A percentile compares a stretch with the other conserved stretches of the same genome.
Evolutionary conservation across 257 asterid genomes (phyloP).

Genomic region (Solanum corneliomulleri): DNA sequence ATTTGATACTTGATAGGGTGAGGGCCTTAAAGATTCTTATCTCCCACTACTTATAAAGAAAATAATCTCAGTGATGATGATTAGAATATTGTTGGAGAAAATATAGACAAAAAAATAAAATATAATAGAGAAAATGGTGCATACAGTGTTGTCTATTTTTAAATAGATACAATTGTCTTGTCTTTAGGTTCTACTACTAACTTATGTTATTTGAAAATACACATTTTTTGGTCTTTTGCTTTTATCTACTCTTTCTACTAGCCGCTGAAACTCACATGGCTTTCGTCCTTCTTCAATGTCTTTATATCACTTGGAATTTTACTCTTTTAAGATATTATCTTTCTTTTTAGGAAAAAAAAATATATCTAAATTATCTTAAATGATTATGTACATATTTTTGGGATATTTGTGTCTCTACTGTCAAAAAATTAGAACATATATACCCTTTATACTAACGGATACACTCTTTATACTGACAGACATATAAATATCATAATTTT

Average conservation of each 20-base stretch:
- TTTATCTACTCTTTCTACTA: neutral
- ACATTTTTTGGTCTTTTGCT: conserved; percentile 4
- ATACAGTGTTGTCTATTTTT: neutral
- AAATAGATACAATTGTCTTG: neutral
- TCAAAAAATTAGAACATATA: too few relatives aligned
- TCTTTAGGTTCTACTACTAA: neutral
- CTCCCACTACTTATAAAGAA: conserved; percentile 12
- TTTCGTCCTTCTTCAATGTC: conserved; percentile 16
- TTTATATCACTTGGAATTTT: neutral
- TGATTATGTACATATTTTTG: too few relatives aligned
- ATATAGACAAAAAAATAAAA: neutral
- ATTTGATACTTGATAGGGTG: conserved; percentile 8
- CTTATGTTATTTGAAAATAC: conserved; percentile 11
- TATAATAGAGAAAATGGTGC: neutral
- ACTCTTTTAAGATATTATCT: neutral
- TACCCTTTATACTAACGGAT: too few relatives aligned
- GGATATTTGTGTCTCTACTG: rapidly evolving
- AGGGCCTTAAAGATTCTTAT: conserved; percentile 18
- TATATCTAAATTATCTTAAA: too few relatives aligned
- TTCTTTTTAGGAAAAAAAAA: neutral
- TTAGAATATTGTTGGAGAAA: neutral
- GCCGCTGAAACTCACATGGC: conserved; percentile 22
- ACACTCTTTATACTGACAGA: too few relatives aligned
- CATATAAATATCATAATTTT: too few relatives aligned
- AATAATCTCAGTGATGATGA: conserved; percentile 21